Evolutionary conservation across 768 basidiomycete species (phyloP).

Genomic region (Boletus tomentosulus): DNA sequence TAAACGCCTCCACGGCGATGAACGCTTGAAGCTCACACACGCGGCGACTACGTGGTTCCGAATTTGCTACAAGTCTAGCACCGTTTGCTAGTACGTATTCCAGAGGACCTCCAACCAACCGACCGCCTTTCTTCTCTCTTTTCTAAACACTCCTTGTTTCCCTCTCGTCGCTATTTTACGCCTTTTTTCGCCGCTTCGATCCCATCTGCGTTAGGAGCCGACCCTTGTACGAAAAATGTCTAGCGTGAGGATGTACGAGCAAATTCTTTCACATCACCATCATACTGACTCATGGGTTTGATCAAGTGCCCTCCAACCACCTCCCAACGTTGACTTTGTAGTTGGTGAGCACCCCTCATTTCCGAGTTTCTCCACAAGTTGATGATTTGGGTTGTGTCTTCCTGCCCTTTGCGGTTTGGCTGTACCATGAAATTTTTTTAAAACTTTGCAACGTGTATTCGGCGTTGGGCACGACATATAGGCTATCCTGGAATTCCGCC

Average conservation of each 20-base stretch:
- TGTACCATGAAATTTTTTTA: not conserved
- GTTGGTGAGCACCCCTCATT: conserved; percentile 48
- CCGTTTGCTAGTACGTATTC: conserved; percentile 7
- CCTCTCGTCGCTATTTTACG: not conserved
- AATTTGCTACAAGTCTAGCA: not conserved
- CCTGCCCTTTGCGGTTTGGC: not conserved
- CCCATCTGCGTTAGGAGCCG: too few relatives aligned
- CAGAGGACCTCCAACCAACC: not conserved
- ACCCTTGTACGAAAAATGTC: conserved; percentile 31
- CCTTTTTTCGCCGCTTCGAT: not conserved
- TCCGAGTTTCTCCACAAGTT: not conserved
- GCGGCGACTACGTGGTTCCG: conserved; percentile 10
- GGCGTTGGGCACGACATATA: conserved; percentile 20
- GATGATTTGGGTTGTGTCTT: not conserved
- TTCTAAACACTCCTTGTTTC: not conserved
- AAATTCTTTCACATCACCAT: not conserved
- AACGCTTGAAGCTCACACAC: conserved; percentile 17
- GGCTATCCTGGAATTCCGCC: conserved; percentile 90
- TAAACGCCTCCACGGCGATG: conserved; percentile 11
- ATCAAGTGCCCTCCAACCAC: conserved; percentile 72
- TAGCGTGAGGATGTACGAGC: conserved; percentile 43
- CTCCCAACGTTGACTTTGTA: conserved; percentile 87
- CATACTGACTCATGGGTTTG: conserved; percentile 4
- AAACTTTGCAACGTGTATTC: not conserved
- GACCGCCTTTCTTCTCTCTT: not conserved